Percentiles rank a stretch among this genome's conserved stretches.
Evolutionary conservation across 345 rosid genomes (phyloP).

Genomic region (Gossypium bickii): DNA sequence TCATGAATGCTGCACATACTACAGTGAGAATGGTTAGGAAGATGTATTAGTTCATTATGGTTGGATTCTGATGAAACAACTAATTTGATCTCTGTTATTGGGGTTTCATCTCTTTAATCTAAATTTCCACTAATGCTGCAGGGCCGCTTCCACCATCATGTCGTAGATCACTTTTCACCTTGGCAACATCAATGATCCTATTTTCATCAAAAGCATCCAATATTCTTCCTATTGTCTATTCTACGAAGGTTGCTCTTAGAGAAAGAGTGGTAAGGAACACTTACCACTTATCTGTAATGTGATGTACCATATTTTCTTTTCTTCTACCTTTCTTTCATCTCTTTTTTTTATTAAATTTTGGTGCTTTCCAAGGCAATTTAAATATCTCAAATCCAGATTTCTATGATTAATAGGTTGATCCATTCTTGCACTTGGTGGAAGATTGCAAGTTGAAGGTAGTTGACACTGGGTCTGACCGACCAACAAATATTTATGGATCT

Average conservation of each 20-base stretch:
- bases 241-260: slow-evolving; percentile 48
- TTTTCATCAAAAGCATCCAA: slow-evolving; percentile 74
- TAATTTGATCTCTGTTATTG: background rate
- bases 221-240: slow-evolving; percentile 51
- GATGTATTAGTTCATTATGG: background rate
- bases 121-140: slow-evolving; percentile 29
- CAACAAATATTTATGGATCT: slow-evolving; percentile 48
- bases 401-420: slow-evolving; percentile 59
- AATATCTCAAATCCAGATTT: background rate
- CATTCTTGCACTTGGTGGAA: slow-evolving; percentile 70
- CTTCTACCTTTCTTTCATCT: background rate
- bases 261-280: slow-evolving; percentile 49
- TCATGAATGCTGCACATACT: background rate
- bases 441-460: slow-evolving; percentile 71
- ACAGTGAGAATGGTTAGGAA: background rate
- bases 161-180: slow-evolving; percentile 73
- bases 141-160: slow-evolving; percentile 77
- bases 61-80: background rate
- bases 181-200: slow-evolving; percentile 84
- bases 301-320: slow-evolving; percentile 3
- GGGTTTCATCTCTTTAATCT: slow-evolving; percentile 4
- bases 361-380: background rate
- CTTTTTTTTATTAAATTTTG: no score
- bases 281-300: background rate
- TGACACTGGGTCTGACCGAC: slow-evolving; percentile 27